These are phyloP conservation scores for Blastomyces parvus DNA, from an alignment of 2,329 filamentous ascomycete species.

Conservation along the genomic window DNA sequence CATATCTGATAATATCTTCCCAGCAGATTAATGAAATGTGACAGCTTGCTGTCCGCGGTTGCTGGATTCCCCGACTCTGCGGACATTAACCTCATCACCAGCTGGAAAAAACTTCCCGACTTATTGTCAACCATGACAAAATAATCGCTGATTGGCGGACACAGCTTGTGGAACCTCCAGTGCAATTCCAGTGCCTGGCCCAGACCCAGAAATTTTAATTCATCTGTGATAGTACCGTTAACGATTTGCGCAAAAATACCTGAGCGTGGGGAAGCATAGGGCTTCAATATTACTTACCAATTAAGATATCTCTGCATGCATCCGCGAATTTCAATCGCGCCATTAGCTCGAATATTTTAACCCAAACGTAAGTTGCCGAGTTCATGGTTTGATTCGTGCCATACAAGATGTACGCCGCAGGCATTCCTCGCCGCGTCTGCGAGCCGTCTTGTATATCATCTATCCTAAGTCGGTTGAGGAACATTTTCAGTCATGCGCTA, in stretches of 20 bases:
- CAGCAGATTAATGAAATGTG: slow-evolving; percentile 15
- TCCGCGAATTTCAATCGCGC: slow-evolving; percentile 7
- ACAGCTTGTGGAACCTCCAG: slow-evolving; percentile 16
- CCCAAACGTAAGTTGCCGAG: slow-evolving; percentile 24
- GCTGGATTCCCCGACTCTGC: not conserved
- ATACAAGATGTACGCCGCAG: slow-evolving; percentile 30
- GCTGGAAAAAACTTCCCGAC: slow-evolving; percentile 20
- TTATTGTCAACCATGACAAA: slow-evolving; percentile 24
- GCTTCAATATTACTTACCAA: not conserved
- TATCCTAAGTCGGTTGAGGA: slow-evolving; percentile 15
- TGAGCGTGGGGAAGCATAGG: not conserved
- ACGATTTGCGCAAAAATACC: slow-evolving; percentile 8
- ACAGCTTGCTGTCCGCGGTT: not conserved
- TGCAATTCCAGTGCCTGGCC: slow-evolving; percentile 20
- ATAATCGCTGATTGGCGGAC: slow-evolving; percentile 20
- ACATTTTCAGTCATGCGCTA: no score
- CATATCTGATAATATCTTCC: slow-evolving; percentile 23
- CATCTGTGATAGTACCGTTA: slow-evolving; percentile 15
- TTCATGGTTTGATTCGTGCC: slow-evolving; percentile 32
- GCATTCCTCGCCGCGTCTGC: slow-evolving; percentile 26
- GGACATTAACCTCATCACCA: slow-evolving; percentile 16
- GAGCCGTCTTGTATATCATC: slow-evolving; percentile 36
- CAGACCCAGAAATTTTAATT: slow-evolving; percentile 8
- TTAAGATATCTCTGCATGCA: not conserved
- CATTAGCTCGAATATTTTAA: slow-evolving; percentile 11